Base-by-base conservation (phyloP, 495 filamentous ascomycete genomes). In the Neurospora tetraspora region DNA sequence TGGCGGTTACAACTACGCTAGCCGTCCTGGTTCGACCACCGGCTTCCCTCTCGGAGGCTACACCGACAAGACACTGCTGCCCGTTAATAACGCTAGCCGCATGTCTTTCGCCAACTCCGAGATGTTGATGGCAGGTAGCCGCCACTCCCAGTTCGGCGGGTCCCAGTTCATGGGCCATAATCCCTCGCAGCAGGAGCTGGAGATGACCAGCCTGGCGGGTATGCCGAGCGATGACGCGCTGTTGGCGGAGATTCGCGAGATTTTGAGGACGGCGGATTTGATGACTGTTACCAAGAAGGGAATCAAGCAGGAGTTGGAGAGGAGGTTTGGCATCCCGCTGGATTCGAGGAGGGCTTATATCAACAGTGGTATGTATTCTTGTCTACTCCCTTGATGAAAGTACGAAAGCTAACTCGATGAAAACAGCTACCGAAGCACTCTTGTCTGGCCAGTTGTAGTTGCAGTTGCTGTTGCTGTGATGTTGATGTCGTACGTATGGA, bases 211-310 rank as follows among this genome's bases (percentile, higher is more conserved):
- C 74, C 77, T 90, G 39, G 85, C 86, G 23, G 86, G 88, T 20
- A 80, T 97, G 76, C 96, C 96, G 2, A 90, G 83, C 73, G 96
- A 99, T 74, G 96, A 99, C 80, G 91, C 93, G 23, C 85, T 99
- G 68, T 83, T 98, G 68, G 91, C 93, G 2, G 96, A 99, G 86
- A 98, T 99, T 72, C 86, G 96, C 47, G 94, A 97, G 76, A 96
- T 99, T 71, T 83, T 99, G 69, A 86, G 89, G 74, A 94, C 92
- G 3, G 93, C 93, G 2, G 96, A 99, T 84, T 84, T 99, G 77
- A 99, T 99, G 96, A 93, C 85, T 11, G 92, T 98, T 38, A 98
- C 96, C 74, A 99, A 99, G 91, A 99, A 98, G 89, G 93, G 91
- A 73, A 91, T 99, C 83, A 98, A 97, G 87, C 81, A 87, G 73